Evolutionary conservation across 139 green algal species (phyloP), one percentile per base, ranked within the genome.

Genomic region (Tetradesmus obliquus): DNA sequence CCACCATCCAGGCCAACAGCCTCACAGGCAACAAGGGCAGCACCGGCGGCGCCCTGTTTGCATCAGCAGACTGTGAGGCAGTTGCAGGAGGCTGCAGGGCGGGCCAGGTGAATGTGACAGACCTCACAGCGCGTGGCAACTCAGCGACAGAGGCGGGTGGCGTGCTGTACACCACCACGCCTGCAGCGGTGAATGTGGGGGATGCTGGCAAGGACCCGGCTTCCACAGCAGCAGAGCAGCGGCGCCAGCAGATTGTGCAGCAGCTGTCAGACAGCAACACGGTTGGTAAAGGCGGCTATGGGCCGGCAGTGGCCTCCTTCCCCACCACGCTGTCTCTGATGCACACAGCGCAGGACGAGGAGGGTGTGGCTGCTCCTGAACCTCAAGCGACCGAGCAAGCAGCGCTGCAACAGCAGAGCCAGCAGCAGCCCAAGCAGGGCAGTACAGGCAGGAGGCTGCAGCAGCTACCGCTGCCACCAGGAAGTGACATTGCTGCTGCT

Each of bases 41-140:
- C 84, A 89, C 60, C n/a, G 84, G 84, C 1, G 84, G 62, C 12
- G 84, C 62, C 6, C 13, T 89, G 60, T 81, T 81, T 66, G 84
- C 62, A 58, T 81, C 84, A 66, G 62, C 83, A 51, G 84, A 53
- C 55, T 82, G 62, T 51, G 72, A 81, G 4, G 72, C 72, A 53
- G 72, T 19, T 12, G 72, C 22, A 58, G 83, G 13, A 24, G 32
- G 22, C 72, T 81, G 13, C 13, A 57, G 3, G 19, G 32, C 72
- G 3, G 72, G 72, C 62, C 24, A 74, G 62, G 84, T 80, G 20
- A 80, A 89, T 17, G 62, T 72, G 62, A 72, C 62, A 72, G 62
- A 72, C 12, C 12, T 89, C 32, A 66, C 62, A 53, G 84, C 84
- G 1, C 5, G 8, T 24, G 62, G 58, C 24, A 89, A 89, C 45